phyloP scores from a whole-genome alignment of 805 yeast species.

The Yarrowia porcina region DNA sequence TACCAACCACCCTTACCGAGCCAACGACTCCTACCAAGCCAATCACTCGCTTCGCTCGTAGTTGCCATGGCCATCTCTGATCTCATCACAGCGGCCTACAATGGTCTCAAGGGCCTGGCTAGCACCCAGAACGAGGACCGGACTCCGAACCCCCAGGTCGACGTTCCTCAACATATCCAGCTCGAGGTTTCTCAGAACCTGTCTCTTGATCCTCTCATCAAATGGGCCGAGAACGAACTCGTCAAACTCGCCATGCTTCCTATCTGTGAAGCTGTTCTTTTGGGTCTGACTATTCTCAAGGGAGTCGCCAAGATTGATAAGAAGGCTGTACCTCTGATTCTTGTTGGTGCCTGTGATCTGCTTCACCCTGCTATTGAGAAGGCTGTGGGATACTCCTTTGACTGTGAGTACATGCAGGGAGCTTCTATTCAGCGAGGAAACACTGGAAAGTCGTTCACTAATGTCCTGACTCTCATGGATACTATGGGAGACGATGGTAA shows the following conservation, averaged over 20 bases:
- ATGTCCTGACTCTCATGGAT: constrained; percentile 50
- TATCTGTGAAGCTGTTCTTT: constrained; percentile 6
- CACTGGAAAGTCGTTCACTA: constrained; percentile 42
- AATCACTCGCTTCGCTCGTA: too few species aligned
- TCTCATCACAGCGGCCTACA: constrained; percentile 1
- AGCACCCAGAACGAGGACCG: background rate
- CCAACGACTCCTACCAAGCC: too few species aligned
- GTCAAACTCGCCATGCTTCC: constrained; percentile 3
- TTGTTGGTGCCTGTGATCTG: background rate
- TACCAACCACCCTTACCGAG: background rate
- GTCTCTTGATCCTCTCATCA: background rate
- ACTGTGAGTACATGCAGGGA: constrained; percentile 16
- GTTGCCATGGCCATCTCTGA: background rate
- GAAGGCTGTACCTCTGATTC: background rate
- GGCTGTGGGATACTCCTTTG: background rate
- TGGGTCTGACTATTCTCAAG: constrained; percentile 5
- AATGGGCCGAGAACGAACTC: constrained; percentile 12
- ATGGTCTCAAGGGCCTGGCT: background rate
- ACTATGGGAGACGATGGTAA: constrained; percentile 54
- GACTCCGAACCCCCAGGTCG: background rate
- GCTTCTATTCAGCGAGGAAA: background rate
- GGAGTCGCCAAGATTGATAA: background rate
- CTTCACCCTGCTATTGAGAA: constrained; percentile 4
- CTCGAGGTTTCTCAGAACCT: background rate
- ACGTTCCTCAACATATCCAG: background rate